phyloP scores from a whole-genome alignment of 2,329 filamentous ascomycete species.

The Aaosphaeria pasadenensis region DNA sequence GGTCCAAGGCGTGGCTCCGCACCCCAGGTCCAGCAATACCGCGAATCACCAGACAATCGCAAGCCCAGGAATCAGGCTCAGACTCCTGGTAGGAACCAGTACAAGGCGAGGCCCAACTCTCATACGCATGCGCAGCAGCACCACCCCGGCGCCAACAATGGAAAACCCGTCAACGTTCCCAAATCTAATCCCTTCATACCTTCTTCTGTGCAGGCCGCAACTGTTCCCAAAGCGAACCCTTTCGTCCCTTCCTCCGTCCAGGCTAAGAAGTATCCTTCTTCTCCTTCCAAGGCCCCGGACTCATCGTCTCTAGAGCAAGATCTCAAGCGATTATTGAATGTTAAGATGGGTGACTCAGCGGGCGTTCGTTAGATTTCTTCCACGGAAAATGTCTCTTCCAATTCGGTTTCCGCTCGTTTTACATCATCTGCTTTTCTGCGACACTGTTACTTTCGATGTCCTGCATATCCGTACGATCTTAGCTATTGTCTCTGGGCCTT shows the following conservation, averaged over 20 bases:
- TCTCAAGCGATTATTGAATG: slow-evolving; percentile 35
- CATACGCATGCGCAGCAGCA: slow-evolving; percentile 14
- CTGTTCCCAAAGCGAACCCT: slow-evolving; percentile 6
- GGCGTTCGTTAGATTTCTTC: slow-evolving; percentile 16
- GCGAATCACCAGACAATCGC: slow-evolving; percentile 20
- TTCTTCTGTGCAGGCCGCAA: not conserved
- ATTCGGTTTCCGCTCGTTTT: too few relatives aligned
- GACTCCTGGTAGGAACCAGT: slow-evolving; percentile 19
- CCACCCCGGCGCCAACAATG: slow-evolving; percentile 7
- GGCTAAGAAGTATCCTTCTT: slow-evolving; percentile 23
- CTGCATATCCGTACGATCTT: slow-evolving; percentile 17
- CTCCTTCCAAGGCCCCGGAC: slow-evolving; percentile 5
- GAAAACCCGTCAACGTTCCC: slow-evolving; percentile 11
- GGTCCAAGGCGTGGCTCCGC: slow-evolving; percentile 22
- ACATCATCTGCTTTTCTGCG: slow-evolving; percentile 1
- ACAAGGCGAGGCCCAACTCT: slow-evolving; percentile 22
- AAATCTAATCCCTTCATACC: slow-evolving; percentile 24
- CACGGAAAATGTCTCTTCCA: not conserved
- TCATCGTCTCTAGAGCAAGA: slow-evolving; percentile 31
- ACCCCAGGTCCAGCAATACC: slow-evolving; percentile 22
- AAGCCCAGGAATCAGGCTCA: slow-evolving; percentile 5
- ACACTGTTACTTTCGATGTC: slow-evolving; percentile 13
- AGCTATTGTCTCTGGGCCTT: slow-evolving; percentile 1
- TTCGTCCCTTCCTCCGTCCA: slow-evolving; percentile 36
- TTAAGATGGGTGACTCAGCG: slow-evolving; percentile 19